A percentile compares a stretch with the other conserved stretches of the same genome.
Conservation (phyloP, 495 filamentous ascomycete species). For the Lepraria neglecta region DNA sequence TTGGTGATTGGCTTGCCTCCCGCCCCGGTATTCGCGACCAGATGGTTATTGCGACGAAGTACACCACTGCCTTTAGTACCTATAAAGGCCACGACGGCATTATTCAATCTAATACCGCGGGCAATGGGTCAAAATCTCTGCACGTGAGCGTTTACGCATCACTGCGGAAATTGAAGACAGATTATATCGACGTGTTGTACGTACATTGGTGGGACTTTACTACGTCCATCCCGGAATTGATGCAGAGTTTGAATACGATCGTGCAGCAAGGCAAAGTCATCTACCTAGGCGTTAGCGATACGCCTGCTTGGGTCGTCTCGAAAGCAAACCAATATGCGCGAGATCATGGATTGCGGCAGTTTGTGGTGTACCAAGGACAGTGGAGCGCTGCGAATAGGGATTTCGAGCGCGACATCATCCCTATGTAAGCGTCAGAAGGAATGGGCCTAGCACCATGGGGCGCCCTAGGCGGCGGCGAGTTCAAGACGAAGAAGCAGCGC, state of each 20-base stretch:
- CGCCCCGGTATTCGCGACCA: slow-evolving; percentile 46
- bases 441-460: slow-evolving; percentile 65
- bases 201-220: slow-evolving; percentile 54
- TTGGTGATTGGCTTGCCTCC: slow-evolving; percentile 70
- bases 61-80: slow-evolving; percentile 39
- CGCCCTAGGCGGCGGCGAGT: slow-evolving; percentile 55
- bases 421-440: slow-evolving; percentile 58
- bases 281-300: slow-evolving; percentile 63
- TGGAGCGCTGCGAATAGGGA: slow-evolving; percentile 59
- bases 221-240: slow-evolving; percentile 59
- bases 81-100: slow-evolving; percentile 37
- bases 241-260: slow-evolving; percentile 59
- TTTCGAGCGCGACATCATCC: slow-evolving; percentile 64
- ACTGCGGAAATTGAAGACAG: slow-evolving; percentile 55
- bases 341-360: slow-evolving; percentile 55
- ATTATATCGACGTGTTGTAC: slow-evolving; percentile 56
- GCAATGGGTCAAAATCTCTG: slow-evolving; percentile 56
- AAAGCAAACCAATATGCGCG: slow-evolving; percentile 65
- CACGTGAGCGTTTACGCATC: slow-evolving; percentile 47
- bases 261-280: slow-evolving; percentile 58
- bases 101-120: slow-evolving; percentile 51
- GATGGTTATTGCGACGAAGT: slow-evolving; percentile 70
- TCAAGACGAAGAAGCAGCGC: slow-evolving; percentile 44
- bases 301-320: slow-evolving; percentile 62
- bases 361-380: slow-evolving; percentile 60